Conservation (phyloP, 129 eudicot species). For the Pseudognaphalium luteoalbum region DNA sequence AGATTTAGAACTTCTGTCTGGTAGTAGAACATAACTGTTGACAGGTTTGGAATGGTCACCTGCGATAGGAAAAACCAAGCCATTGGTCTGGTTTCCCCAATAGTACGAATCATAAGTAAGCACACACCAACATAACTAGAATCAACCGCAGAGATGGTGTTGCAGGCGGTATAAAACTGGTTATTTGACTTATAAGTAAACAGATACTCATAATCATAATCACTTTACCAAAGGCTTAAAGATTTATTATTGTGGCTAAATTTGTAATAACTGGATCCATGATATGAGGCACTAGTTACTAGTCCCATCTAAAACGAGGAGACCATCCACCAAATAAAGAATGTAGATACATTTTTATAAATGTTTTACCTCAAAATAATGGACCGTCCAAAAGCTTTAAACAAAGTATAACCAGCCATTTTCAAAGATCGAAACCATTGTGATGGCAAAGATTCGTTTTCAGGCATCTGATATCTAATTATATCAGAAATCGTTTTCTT, state of each 20-base stretch:
- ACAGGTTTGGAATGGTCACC: conserved; percentile 79
- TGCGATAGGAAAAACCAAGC: conserved; percentile 89
- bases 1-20: conserved; percentile 70
- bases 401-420: conserved; percentile 60
- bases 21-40: conserved; percentile 85
- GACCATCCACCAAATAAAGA: not conserved
- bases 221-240: too few relatives aligned
- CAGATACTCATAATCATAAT: too few relatives aligned
- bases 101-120: conserved; percentile 22
- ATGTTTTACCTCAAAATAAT: conserved; percentile 66
- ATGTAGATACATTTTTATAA: not conserved
- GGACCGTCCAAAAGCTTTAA: conserved; percentile 75
- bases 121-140: not conserved
- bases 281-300: not conserved
- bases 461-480: conserved; percentile 35
- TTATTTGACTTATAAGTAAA: not conserved
- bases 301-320: not conserved
- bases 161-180: not conserved
- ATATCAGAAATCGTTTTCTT: conserved; percentile 31
- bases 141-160: not conserved
- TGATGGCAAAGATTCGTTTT: conserved; percentile 43
- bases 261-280: too few relatives aligned
- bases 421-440: conserved; percentile 71
- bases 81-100: conserved; percentile 75
- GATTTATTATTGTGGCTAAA: too few relatives aligned